A percentile compares a stretch with the other conserved stretches of the same genome.
These are phyloP conservation scores for Mycena filopes DNA, from an alignment of 768 basidiomycete species.

Conservation along the genomic window DNA sequence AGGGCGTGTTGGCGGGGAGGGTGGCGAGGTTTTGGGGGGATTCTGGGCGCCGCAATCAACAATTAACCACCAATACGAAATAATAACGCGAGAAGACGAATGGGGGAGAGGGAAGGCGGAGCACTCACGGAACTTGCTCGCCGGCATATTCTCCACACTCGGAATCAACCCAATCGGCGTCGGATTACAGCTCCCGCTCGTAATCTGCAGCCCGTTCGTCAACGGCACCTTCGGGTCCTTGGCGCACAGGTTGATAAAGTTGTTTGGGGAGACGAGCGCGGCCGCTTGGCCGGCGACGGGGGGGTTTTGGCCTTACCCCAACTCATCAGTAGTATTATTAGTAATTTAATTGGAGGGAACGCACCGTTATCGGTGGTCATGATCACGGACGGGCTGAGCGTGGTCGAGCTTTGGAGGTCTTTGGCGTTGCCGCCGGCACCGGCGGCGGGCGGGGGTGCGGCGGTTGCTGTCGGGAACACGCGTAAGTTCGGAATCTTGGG, in stretches of 20 bases:
- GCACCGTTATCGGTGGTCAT: background rate
- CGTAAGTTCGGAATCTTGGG: no score
- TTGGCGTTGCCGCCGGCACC: background rate
- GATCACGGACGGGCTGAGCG: background rate
- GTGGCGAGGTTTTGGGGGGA: conserved; percentile 54
- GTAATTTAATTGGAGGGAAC: no score
- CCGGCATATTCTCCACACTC: conserved; percentile 58
- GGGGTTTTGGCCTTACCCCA: background rate
- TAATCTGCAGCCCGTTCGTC: conserved; percentile 64
- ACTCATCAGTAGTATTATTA: no score
- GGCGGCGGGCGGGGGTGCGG: no score
- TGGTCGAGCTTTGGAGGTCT: background rate
- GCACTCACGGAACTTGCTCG: conserved; percentile 52
- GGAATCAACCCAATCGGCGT: conserved; percentile 66
- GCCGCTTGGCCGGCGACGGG: background rate
- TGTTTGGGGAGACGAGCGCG: background rate
- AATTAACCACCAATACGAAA: no score
- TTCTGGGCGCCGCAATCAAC: no score
- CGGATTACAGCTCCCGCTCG: conserved; percentile 66
- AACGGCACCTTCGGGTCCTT: conserved; percentile 46
- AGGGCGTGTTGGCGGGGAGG: conserved; percentile 56
- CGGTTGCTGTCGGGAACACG: no score
- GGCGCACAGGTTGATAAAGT: conserved; percentile 20
- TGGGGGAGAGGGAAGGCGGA: background rate
- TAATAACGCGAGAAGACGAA: background rate